Evolutionary conservation across 148 eudicot genomes (phyloP).

Genomic region (Talinum fruticosum): DNA sequence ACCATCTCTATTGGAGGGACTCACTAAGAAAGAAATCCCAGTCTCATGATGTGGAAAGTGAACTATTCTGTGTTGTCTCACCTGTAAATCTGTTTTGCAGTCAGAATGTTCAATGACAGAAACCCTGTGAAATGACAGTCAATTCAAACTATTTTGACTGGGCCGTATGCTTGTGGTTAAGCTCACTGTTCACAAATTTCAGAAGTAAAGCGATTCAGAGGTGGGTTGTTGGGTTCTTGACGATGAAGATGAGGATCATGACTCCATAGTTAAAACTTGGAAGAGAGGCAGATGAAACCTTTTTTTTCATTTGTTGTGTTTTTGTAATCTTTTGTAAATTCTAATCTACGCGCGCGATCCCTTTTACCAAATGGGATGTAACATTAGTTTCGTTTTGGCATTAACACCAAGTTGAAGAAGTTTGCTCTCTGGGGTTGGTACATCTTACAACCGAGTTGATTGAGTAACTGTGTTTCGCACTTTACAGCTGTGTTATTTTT

Average conservation of each 20-base stretch:
- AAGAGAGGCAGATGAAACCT: neutral
- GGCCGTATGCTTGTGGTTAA: neutral
- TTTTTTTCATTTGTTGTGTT: neutral
- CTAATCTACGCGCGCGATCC: neutral
- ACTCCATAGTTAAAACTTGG: neutral
- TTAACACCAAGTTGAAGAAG: neutral
- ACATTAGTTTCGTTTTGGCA: neutral
- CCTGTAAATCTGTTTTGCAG: neutral
- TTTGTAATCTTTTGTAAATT: neutral
- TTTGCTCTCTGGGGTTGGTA: neutral
- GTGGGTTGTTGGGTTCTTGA: neutral
- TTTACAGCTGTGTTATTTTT: too few species aligned
- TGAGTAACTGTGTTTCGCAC: too few species aligned
- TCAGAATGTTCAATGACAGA: neutral
- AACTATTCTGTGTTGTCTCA: neutral
- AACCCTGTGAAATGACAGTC: neutral
- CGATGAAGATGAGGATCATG: neutral
- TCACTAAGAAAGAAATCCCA: constrained; percentile 11
- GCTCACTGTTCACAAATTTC: neutral
- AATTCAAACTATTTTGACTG: neutral
- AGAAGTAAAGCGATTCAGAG: neutral
- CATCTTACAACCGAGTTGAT: neutral
- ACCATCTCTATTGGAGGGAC: constrained; percentile 29
- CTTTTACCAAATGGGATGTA: neutral
- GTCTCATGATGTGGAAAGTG: neutral